These are phyloP conservation scores for Metarhizium humberi DNA, from an alignment of 2,329 filamentous ascomycete species.

Conservation along the genomic window DNA sequence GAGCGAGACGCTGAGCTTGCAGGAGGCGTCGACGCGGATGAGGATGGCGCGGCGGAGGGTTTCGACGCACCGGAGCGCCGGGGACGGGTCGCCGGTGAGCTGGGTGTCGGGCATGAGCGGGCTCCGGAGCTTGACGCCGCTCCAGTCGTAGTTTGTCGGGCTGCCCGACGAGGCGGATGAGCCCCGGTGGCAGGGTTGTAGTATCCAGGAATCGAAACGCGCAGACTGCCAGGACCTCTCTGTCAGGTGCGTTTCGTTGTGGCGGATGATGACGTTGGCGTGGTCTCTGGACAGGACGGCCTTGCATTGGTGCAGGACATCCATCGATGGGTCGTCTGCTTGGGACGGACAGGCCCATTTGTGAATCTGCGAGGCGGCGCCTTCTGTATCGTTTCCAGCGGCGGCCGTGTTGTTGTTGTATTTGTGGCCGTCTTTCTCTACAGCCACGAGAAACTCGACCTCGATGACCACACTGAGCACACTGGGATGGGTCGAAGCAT, in stretches of 20 bases:
- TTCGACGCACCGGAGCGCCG: not conserved
- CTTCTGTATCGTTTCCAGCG: not conserved
- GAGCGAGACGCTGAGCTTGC: not conserved
- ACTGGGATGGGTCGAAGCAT: not conserved
- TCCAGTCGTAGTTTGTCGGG: not conserved
- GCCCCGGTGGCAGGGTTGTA: not conserved
- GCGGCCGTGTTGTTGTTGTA: not conserved
- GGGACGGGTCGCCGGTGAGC: not conserved
- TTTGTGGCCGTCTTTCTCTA: not conserved
- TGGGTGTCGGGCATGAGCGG: not conserved
- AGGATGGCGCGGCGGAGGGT: not conserved
- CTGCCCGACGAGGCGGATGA: not conserved
- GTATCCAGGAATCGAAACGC: not conserved
- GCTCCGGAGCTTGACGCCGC: not conserved
- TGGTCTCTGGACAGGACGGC: not conserved
- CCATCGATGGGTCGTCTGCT: not conserved
- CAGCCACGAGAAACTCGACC: not conserved
- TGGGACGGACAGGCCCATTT: not conserved
- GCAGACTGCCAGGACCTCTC: slow-evolving; percentile 1
- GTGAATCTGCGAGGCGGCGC: not conserved
- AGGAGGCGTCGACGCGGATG: not conserved
- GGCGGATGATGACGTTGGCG: not conserved
- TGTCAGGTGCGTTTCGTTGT: not conserved
- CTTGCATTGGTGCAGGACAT: not conserved
- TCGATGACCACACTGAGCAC: not conserved